phyloP scores from a whole-genome alignment of 108 stramenopile genomes.

The Fragilaria crotonensis region DNA sequence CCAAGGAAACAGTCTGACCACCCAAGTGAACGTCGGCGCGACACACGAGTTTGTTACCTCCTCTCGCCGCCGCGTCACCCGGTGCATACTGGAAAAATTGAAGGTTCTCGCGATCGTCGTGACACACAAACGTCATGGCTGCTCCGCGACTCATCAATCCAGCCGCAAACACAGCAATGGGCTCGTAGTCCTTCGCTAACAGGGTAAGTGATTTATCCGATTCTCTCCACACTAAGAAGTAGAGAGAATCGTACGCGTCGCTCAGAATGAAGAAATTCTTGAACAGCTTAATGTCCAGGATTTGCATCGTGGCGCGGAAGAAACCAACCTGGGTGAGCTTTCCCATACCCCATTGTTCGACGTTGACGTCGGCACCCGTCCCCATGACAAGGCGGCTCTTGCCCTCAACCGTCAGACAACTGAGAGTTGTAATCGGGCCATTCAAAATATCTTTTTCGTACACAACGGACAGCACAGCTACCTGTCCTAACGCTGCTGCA shows the following conservation, averaged over 20 bases:
- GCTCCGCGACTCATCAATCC: conserved; percentile 77
- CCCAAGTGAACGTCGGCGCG: conserved; percentile 86
- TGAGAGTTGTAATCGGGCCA: conserved; percentile 71
- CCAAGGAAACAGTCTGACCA: conserved; percentile 63
- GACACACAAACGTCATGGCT: conserved; percentile 69
- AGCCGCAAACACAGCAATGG: conserved; percentile 71
- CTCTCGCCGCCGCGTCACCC: conserved; percentile 78
- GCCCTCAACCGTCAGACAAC: conserved; percentile 66
- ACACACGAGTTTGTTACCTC: conserved; percentile 89
- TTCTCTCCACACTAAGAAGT: conserved; percentile 85
- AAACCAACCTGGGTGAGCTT: conserved; percentile 87
- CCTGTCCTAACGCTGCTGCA: conserved; percentile 13
- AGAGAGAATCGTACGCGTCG: conserved; percentile 82
- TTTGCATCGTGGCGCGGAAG: conserved; percentile 82
- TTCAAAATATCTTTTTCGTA: conserved; percentile 80
- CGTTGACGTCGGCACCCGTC: conserved; percentile 80
- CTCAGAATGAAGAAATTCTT: conserved; percentile 75
- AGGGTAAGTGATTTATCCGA: conserved; percentile 82
- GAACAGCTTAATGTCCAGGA: conserved; percentile 70
- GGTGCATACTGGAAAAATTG: conserved; percentile 92
- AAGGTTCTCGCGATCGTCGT: conserved; percentile 83
- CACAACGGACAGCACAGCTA: conserved; percentile 40
- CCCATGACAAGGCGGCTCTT: conserved; percentile 64
- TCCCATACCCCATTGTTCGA: conserved; percentile 81
- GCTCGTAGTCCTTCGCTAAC: conserved; percentile 84